Percentiles rank a stretch among this genome's conserved stretches.
Conservation (phyloP, 352 stramenopile genomes). For the Pythium rishiriense region DNA sequence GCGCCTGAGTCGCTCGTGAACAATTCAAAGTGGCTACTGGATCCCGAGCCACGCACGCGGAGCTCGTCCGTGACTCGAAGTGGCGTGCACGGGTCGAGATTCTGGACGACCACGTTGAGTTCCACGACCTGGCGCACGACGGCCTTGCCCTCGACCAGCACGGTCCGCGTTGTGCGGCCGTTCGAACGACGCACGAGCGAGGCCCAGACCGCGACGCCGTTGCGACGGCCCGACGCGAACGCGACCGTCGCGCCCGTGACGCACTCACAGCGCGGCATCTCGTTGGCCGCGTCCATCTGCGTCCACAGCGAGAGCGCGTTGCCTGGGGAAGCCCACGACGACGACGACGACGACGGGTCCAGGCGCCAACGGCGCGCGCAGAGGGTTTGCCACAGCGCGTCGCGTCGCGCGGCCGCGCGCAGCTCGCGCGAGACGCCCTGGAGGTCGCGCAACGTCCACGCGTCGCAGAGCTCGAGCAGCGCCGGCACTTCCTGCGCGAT, state of each 20-base stretch:
- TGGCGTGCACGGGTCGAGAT: conserved; percentile 24
- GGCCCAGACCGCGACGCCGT: conserved; percentile 38
- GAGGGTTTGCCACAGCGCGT: conserved; percentile 42
- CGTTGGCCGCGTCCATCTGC: conserved; percentile 37
- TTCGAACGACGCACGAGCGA: conserved; percentile 54
- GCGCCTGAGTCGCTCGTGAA: conserved; percentile 40
- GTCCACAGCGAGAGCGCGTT: conserved; percentile 30
- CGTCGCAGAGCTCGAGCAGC: conserved; percentile 49
- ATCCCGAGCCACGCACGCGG: conserved; percentile 16
- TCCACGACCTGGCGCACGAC: conserved; percentile 59
- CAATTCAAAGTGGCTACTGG: conserved; percentile 29
- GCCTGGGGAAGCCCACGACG: too few relatives aligned
- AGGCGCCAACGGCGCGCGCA: conserved; percentile 38
- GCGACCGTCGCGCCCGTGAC: conserved; percentile 26
- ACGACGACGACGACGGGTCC: not conserved
- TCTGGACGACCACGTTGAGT: conserved; percentile 59
- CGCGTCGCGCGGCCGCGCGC: conserved; percentile 7
- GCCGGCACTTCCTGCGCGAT: conserved; percentile 42
- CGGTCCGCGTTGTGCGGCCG: conserved; percentile 51
- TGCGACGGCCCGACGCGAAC: conserved; percentile 37
- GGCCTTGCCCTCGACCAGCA: conserved; percentile 43
- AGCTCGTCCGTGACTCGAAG: conserved; percentile 44
- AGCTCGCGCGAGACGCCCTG: conserved; percentile 41
- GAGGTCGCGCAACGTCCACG: conserved; percentile 43
- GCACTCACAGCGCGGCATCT: conserved; percentile 36